A percentile compares a stretch with the other conserved stretches of the same genome.
Evolutionary conservation across 2,329 filamentous ascomycete species (phyloP).

Genomic region (Pyricularia sp.): DNA sequence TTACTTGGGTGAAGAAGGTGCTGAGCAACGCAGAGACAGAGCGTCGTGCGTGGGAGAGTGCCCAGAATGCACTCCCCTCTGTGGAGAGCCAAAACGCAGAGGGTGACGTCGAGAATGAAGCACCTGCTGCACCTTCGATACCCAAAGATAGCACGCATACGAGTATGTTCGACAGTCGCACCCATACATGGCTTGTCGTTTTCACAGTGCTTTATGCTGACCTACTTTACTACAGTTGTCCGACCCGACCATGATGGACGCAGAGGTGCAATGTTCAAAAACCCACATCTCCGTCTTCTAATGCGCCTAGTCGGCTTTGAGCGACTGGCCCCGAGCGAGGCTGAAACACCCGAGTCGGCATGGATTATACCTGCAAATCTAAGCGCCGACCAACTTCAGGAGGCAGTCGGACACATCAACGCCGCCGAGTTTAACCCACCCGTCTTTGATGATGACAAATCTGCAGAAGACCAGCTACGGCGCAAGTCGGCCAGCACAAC

Average conservation of each 20-base stretch:
- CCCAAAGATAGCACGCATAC: constrained; percentile 37
- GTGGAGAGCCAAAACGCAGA: constrained; percentile 26
- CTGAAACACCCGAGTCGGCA: constrained; percentile 64
- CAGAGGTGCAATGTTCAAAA: constrained; percentile 74
- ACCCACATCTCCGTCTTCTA: constrained; percentile 76
- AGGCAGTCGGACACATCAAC: constrained; percentile 63
- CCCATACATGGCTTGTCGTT: neutral
- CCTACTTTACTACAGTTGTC: constrained; percentile 33
- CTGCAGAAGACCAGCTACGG: constrained; percentile 70
- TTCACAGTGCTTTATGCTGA: constrained; percentile 15
- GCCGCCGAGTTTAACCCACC: constrained; percentile 72
- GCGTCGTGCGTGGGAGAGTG: constrained; percentile 68
- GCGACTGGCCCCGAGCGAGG: constrained; percentile 39
- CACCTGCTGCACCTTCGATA: constrained; percentile 16
- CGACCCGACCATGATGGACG: constrained; percentile 56
- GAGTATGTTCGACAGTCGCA: constrained; percentile 30
- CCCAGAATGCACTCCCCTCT: constrained; percentile 49
- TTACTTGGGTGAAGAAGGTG: constrained; percentile 74
- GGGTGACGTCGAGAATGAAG: constrained; percentile 16
- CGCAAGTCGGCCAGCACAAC: constrained; percentile 45
- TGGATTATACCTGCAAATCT: constrained; percentile 70
- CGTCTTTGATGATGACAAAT: constrained; percentile 63
- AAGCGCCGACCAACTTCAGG: constrained; percentile 54
- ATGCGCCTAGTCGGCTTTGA: constrained; percentile 69
- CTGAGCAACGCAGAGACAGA: constrained; percentile 61